Base-by-base conservation (phyloP, 2,329 filamentous ascomycete species). In the Periconia sp. region DNA sequence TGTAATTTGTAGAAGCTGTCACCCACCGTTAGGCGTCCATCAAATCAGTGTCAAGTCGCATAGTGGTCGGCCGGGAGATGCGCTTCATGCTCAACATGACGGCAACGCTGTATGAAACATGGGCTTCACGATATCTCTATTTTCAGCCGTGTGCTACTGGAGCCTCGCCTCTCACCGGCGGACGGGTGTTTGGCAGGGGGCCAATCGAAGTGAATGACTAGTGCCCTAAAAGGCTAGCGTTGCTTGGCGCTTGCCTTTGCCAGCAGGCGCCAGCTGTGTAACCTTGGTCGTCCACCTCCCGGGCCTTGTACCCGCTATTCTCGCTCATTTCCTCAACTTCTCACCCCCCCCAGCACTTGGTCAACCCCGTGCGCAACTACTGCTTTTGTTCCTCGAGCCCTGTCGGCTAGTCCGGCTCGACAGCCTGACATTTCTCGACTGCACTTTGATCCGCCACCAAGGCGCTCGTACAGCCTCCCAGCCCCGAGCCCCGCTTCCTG, bases 171-270 rank as follows among this genome's bases (percentile, higher is more conserved):
- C 16, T 29, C 12, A n/a, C 26, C n/a, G 4, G 23, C 5, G 26
- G 26, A 5, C 16, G 30, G 16, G 30, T 25, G 23, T 25, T 25
- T n/a, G n/a, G 13, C 30, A 17, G 5, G 13, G 30, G 21, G 17
- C 31, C 31, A 34, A 34, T 34, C 15, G 33, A 13, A 36, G 23
- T 24, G 33, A 25, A 26, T 24, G 19, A 25, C 33, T n/a, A 25
- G 21, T 8, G 21, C 19, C 10, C 24, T 25, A 13, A 36, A 8
- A 11, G 21, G 23, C 21, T n/a, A 36, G 33, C 33, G 33, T 15
- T 7, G 21, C 33, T 36, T 36, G 33, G 33, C 33, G 33, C n/a
- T 8, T 5, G 33, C 33, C 33, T 9, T 5, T 22, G 12, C 9
- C 32, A 19, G 32, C 9, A n/a, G 15, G 33, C 33, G 8, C 5